Base-by-base conservation (phyloP, 2,329 filamentous ascomycete genomes). In the Penicillium occitanis region DNA sequence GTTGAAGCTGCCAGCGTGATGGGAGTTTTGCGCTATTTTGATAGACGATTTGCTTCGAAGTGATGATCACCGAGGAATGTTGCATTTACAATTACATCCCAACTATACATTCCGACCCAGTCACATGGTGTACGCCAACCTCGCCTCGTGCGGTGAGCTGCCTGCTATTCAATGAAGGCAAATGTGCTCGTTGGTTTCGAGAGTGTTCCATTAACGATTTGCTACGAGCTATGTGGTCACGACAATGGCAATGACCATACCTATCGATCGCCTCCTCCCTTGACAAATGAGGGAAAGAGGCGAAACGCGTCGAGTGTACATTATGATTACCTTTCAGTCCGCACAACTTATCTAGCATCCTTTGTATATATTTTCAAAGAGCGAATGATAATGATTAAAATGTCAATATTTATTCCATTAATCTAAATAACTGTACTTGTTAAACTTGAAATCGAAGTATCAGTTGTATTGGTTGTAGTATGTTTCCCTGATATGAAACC, bases 1-100 rank as follows among this genome's bases (percentile, higher is more conserved):
- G 90, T 93, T 17, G 91, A 93, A 78, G 90, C 91, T 6, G 91
- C 91, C 0, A 93, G 90, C 76, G 92, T 93, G 64, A 93, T 93
- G 91, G 90, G 89, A 50, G 91, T 93, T n/a, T 79, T 93, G 67
- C 91, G 91, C 76, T 89, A 91, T 69, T 93, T 93, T 78, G 91
- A 93, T 72, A 84, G 91, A 60, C 82, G 91, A 63, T 93, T 93
- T 65, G 77, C 78, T 44, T 77, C 78, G 61, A 78, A 79, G 73
- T 77, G 72, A 71, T 51, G 55, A 28, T 22, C 3, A 17, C 33
- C 19, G 37, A 57, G 42, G 3, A 30, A 35, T 19, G 22, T 33
- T 46, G 22, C 6, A 37, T 44, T n/a, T 44, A n/a, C 17, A 44
- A 8, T 8, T 22, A 58, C 22, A 44, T 55, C 22, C 44, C 48